Percentiles rank a stretch among this genome's conserved stretches.
phyloP scores from a whole-genome alignment of 768 basidiomycete genomes.

The Termitomyces sp. region DNA sequence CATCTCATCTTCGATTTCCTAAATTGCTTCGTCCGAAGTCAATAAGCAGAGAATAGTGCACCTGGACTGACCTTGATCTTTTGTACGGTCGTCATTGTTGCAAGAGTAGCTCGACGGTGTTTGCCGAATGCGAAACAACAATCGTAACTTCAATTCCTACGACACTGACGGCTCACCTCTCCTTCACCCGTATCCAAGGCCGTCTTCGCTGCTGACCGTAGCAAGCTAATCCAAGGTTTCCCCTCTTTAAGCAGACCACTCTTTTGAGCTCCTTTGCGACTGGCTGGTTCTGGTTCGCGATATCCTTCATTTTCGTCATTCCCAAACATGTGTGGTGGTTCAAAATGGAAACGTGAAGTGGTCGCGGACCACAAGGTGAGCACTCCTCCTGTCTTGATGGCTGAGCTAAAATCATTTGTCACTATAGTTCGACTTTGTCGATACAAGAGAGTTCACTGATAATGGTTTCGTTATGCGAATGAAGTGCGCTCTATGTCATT shows the following conservation, averaged over 20 bases:
- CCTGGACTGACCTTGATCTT: slow-evolving; percentile 65
- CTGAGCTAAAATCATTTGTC: slow-evolving; percentile 2
- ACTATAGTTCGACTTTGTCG: slow-evolving; percentile 90
- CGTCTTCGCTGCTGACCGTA: slow-evolving; percentile 9
- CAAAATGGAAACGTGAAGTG: slow-evolving; percentile 94
- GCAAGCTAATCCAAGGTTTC: slow-evolving; percentile 16
- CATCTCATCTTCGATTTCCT: slow-evolving; percentile 99
- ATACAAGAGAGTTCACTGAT: slow-evolving; percentile 88
- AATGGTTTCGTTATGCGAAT: slow-evolving; percentile 81
- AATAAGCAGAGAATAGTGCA: slow-evolving; percentile 17
- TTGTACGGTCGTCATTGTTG: slow-evolving; percentile 82
- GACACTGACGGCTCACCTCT: slow-evolving; percentile 2
- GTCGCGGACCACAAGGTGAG: slow-evolving; percentile 97
- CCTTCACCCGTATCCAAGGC: slow-evolving; percentile 5
- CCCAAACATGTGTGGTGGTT: slow-evolving; percentile 58
- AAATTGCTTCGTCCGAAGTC: slow-evolving; percentile 13
- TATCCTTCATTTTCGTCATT: slow-evolving; percentile 15
- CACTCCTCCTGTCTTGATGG: background rate
- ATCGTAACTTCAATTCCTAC: background rate
- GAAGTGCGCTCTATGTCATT: slow-evolving; percentile 46
- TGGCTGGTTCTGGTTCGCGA: slow-evolving; percentile 40
- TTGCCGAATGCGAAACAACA: slow-evolving; percentile 26
- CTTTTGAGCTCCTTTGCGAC: slow-evolving; percentile 32
- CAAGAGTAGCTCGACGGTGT: slow-evolving; percentile 23
- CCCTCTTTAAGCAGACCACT: slow-evolving; percentile 18